phyloP scores from a whole-genome alignment of 2,329 filamentous ascomycete genomes.

The Verticillium nubilum region DNA sequence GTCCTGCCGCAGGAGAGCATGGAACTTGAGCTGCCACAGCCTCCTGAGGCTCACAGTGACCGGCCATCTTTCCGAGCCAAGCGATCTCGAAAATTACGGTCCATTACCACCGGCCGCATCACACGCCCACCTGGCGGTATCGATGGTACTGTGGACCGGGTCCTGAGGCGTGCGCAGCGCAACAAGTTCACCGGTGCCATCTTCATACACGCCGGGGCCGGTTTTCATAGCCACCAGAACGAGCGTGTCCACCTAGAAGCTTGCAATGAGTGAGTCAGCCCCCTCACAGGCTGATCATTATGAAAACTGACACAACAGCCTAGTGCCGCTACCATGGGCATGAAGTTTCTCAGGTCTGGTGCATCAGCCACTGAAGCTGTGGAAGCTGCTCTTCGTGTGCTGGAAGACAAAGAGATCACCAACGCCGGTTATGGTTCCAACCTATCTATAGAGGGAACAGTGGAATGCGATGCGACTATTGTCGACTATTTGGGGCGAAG shows the following conservation, averaged over 20 bases:
- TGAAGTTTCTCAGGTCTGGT: slow-evolving; percentile 74
- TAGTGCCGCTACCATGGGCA: slow-evolving; percentile 78
- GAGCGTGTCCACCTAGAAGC: slow-evolving; percentile 79
- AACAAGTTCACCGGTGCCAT: slow-evolving; percentile 59
- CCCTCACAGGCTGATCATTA: neutral
- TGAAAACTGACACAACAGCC: slow-evolving; percentile 7
- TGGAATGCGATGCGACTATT: slow-evolving; percentile 92
- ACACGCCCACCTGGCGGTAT: slow-evolving; percentile 14
- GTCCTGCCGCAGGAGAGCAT: neutral
- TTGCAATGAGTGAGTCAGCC: slow-evolving; percentile 74
- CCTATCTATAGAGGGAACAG: slow-evolving; percentile 79
- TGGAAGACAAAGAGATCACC: slow-evolving; percentile 93
- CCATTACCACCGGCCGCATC: no score
- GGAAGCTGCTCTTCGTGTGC: slow-evolving; percentile 77
- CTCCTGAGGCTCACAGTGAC: neutral
- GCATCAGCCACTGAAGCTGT: slow-evolving; percentile 81
- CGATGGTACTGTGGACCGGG: slow-evolving; percentile 36
- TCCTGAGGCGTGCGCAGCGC: slow-evolving; percentile 27
- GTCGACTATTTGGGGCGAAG: slow-evolving; percentile 89
- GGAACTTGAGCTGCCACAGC: no score
- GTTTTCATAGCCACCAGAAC: slow-evolving; percentile 85
- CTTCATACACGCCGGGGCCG: slow-evolving; percentile 92
- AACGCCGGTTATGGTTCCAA: slow-evolving; percentile 97
- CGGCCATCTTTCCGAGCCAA: neutral
- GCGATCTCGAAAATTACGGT: neutral